Evolutionary conservation across 1,284 basidiomycete species (phyloP), one percentile per base, ranked within the genome.

Genomic region (Coniferiporia weirii): DNA sequence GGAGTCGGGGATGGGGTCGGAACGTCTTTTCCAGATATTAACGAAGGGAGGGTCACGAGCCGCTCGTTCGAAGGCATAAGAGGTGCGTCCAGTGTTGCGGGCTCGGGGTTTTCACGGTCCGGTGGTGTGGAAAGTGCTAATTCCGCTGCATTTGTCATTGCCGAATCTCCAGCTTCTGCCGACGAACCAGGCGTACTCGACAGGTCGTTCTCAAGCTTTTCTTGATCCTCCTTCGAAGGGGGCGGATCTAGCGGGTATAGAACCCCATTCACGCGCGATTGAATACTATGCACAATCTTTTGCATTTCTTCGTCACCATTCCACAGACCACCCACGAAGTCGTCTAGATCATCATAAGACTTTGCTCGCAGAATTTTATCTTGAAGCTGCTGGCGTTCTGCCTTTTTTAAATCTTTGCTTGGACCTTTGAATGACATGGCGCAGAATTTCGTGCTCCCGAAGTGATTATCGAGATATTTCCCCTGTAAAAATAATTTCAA

Each of bases 391-490:
- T 82, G 86, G 10, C 82, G 79, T 52, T 87, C 81, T 1, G 75
- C 70, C 67, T 87, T 90, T 35, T 76, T 79, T 52, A 82, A 70
- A 19, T 70, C 71, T 0, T 81, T 75, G 59, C 85, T 82, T 3
- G 77, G 69, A 4, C 80, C 81, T 65, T 87, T 87, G 79, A 93
- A 93, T 70, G 93, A 89, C 15, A 78, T 80, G 34, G 94, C 75
- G 67, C 95, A 93, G 76, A 95, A 98, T 70, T 98, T 98, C n/a
- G 93, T 95, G 64, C 91, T 85, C 9, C 85, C 79, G 80, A 86
- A 94, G 63, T 89, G 81, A 67, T 95, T 93, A 63, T 84, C 79
- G 20, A 91, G 77, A 68, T 92, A 89, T 71, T 79, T 76, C 58
- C 79, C 77, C 83, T 84, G 66, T n/a, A 17, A 46, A n/a, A n/a